These are phyloP conservation scores for Fusarium lateritium DNA, from an alignment of 2,329 filamentous ascomycete species.

Conservation along the genomic window DNA sequence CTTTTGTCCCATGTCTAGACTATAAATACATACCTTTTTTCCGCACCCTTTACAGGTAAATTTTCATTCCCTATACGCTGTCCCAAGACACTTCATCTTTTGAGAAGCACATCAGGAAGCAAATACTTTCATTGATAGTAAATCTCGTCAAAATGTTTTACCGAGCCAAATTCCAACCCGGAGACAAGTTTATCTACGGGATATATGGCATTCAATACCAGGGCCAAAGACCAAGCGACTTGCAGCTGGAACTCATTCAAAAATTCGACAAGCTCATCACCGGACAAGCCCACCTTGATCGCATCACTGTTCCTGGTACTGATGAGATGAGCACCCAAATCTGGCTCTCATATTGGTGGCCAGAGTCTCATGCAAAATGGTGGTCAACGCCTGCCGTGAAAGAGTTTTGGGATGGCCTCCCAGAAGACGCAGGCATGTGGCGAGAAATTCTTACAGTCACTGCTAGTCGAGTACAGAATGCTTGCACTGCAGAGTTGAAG, in stretches of 20 bases:
- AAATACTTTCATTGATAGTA: too few relatives aligned
- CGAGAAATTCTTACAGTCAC: neutral
- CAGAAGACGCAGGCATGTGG: conserved; percentile 1
- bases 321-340: neutral
- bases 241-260: neutral
- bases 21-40: neutral
- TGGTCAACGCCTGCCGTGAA: neutral
- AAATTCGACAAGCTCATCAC: neutral
- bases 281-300: neutral
- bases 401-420: neutral
- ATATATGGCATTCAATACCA: conserved; percentile 1
- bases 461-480: neutral
- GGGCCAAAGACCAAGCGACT: neutral
- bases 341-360: conserved; percentile 4
- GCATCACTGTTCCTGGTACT: neutral
- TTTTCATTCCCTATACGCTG: too few relatives aligned
- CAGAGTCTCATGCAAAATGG: neutral
- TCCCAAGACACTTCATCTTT: too few relatives aligned
- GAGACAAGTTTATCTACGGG: neutral
- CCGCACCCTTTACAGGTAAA: neutral
- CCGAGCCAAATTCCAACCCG: neutral
- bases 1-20: neutral
- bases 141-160: neutral
- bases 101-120: neutral
- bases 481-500: neutral